Conservation (phyloP, 495 filamentous ascomycete genomes). For the Talaromyces stipitatus region DNA sequence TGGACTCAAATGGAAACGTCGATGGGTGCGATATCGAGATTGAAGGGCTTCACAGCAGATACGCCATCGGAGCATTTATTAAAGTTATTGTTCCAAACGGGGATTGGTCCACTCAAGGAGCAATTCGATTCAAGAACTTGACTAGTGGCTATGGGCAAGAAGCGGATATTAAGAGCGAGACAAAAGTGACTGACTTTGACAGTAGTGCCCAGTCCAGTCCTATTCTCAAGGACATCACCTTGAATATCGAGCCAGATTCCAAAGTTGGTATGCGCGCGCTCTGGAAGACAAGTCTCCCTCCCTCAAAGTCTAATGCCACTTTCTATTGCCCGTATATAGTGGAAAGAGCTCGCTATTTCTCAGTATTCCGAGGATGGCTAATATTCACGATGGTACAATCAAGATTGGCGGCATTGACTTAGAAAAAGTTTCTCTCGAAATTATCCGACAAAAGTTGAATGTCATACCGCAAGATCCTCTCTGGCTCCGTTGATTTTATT, state of each 20-base stretch:
- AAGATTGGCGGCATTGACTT: neutral
- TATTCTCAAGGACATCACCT: constrained; percentile 35
- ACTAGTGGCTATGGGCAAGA: constrained; percentile 32
- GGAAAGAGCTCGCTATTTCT: constrained; percentile 16
- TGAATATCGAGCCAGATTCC: constrained; percentile 20
- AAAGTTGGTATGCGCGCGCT: constrained; percentile 21
- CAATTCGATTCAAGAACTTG: constrained; percentile 39
- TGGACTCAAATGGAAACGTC: constrained; percentile 14
- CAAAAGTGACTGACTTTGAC: constrained; percentile 13
- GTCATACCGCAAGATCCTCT: constrained; percentile 25
- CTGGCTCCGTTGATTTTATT: constrained; percentile 36
- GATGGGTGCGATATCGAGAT: constrained; percentile 14
- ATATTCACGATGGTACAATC: neutral
- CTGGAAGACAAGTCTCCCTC: constrained; percentile 19
- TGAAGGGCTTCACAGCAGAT: constrained; percentile 25
- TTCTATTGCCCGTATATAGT: constrained; percentile 12
- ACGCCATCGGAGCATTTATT: constrained; percentile 8
- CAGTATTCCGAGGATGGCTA: neutral
- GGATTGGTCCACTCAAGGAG: constrained; percentile 42
- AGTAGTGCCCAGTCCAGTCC: constrained; percentile 5
- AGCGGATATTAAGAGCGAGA: neutral
- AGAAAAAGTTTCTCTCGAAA: neutral
- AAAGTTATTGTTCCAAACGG: constrained; percentile 24
- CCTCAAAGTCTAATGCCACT: neutral
- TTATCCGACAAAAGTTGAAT: neutral